Percentiles rank a stretch among this genome's conserved stretches.
Conservation (phyloP, 2,329 filamentous ascomycete species). For the Pyrenophora seminiperda region DNA sequence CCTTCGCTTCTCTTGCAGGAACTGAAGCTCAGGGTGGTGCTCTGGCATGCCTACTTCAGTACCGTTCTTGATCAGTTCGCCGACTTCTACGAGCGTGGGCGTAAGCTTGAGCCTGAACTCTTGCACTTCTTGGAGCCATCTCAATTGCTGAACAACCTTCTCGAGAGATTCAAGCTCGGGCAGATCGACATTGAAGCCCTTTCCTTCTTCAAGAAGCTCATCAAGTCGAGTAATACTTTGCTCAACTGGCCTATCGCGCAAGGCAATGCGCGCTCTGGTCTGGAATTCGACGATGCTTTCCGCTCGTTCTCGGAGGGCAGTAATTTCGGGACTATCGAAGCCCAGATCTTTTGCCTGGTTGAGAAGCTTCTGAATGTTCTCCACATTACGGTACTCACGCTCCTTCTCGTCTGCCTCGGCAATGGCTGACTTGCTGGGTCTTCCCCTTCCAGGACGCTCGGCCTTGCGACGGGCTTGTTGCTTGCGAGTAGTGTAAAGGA, state of each 20-base stretch:
- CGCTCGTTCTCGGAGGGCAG: conserved; percentile 80
- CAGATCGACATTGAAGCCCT: conserved; percentile 87
- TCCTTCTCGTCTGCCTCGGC: conserved; percentile 83
- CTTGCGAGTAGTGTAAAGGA: conserved; percentile 94
- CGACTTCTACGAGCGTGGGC: conserved; percentile 77
- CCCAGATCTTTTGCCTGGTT: conserved; percentile 82
- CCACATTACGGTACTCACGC: conserved; percentile 83
- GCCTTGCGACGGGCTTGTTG: conserved; percentile 96
- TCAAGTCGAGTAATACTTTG: conserved; percentile 75
- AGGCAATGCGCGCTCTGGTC: conserved; percentile 70
- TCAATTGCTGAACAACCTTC: conserved; percentile 79
- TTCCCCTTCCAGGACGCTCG: conserved; percentile 81
- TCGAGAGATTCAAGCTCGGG: conserved; percentile 85
- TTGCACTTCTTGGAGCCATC: conserved; percentile 82
- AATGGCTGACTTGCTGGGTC: conserved; percentile 64
- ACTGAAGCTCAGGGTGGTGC: conserved; percentile 78
- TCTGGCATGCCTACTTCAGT: conserved; percentile 76
- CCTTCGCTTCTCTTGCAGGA: conserved; percentile 75
- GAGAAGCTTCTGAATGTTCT: conserved; percentile 85
- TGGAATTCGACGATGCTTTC: conserved; percentile 86
- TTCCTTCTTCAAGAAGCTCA: conserved; percentile 86
- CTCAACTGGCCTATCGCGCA: conserved; percentile 61
- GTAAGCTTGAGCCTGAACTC: conserved; percentile 63
- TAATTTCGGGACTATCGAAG: conserved; percentile 92
- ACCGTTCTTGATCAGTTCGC: conserved; percentile 77